phyloP scores from a whole-genome alignment of 2,329 filamentous ascomycete genomes.

The Monosporascus sp. region DNA sequence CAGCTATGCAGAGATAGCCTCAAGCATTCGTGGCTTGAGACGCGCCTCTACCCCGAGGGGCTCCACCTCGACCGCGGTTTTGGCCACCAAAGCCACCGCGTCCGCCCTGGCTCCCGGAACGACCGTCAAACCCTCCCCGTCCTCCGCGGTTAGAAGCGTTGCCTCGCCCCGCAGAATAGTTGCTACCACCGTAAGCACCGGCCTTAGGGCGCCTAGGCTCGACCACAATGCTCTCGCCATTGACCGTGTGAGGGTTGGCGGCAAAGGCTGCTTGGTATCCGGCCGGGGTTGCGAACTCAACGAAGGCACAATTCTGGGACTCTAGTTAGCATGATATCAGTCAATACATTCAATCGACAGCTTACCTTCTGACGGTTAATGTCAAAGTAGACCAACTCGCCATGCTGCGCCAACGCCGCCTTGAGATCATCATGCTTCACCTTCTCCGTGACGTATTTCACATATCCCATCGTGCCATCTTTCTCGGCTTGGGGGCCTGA shows the following conservation, averaged over 20 bases:
- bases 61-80: slow-evolving; percentile 61
- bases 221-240: slow-evolving; percentile 75
- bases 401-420: slow-evolving; percentile 64
- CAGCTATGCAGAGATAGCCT: slow-evolving; percentile 4
- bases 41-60: slow-evolving; percentile 58
- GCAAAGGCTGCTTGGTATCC: slow-evolving; percentile 78
- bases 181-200: slow-evolving; percentile 63
- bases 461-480: slow-evolving; percentile 77
- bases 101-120: slow-evolving; percentile 55
- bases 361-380: slow-evolving; percentile 78
- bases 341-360: slow-evolving; percentile 7
- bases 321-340: slow-evolving; percentile 18
- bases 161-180: slow-evolving; percentile 58
- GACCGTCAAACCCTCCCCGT: slow-evolving; percentile 60
- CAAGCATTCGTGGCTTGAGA: slow-evolving; percentile 49
- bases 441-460: slow-evolving; percentile 92
- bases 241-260: slow-evolving; percentile 81
- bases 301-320: slow-evolving; percentile 85
- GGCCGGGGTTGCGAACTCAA: slow-evolving; percentile 79
- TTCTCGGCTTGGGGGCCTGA: slow-evolving; percentile 58
- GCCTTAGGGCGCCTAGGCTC: slow-evolving; percentile 83
- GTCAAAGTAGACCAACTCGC: slow-evolving; percentile 67
- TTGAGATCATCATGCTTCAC: slow-evolving; percentile 70
- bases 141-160: slow-evolving; percentile 53
- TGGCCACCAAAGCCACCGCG: slow-evolving; percentile 67